Conservation (phyloP, 2,329 filamentous ascomycete species). For the Aspergillus quadrilineatus region DNA sequence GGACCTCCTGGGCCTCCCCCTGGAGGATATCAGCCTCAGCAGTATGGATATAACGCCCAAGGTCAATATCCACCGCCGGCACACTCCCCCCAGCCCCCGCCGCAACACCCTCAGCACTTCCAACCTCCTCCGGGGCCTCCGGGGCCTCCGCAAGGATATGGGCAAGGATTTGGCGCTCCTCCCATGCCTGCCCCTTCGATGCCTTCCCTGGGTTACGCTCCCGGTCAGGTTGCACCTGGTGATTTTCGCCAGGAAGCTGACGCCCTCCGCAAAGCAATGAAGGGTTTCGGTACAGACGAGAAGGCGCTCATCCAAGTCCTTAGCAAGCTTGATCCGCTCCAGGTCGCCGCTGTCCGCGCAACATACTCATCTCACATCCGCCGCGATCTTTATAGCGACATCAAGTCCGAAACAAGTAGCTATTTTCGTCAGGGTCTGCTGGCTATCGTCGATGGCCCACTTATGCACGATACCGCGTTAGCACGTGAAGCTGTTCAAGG, state of each 20-base stretch:
- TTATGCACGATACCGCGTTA: constrained; percentile 71
- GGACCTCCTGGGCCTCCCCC: background rate
- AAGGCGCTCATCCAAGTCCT: constrained; percentile 70
- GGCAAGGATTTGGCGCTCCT: constrained; percentile 3
- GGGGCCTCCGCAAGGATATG: constrained; percentile 3
- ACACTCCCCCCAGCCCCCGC: constrained; percentile 10
- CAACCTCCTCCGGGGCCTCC: background rate
- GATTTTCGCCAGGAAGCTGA: constrained; percentile 70
- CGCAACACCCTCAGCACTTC: background rate
- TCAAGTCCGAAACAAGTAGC: constrained; percentile 73
- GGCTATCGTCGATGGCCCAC: constrained; percentile 73
- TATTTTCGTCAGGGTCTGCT: constrained; percentile 74
- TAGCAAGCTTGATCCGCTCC: constrained; percentile 71
- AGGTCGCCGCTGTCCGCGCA: constrained; percentile 66
- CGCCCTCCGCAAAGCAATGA: constrained; percentile 78
- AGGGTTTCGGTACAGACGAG: constrained; percentile 89
- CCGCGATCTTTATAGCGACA: constrained; percentile 70
- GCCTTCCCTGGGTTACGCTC: constrained; percentile 72
- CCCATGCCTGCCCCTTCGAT: constrained; percentile 52
- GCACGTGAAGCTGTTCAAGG: constrained; percentile 73
- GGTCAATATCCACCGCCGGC: constrained; percentile 5
- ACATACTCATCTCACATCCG: constrained; percentile 65
- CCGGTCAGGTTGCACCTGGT: constrained; percentile 64
- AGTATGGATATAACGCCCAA: constrained; percentile 1
- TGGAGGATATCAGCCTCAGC: background rate